Base-by-base conservation (phyloP, 2,329 filamentous ascomycete species). In the Fusarium devonianum region DNA sequence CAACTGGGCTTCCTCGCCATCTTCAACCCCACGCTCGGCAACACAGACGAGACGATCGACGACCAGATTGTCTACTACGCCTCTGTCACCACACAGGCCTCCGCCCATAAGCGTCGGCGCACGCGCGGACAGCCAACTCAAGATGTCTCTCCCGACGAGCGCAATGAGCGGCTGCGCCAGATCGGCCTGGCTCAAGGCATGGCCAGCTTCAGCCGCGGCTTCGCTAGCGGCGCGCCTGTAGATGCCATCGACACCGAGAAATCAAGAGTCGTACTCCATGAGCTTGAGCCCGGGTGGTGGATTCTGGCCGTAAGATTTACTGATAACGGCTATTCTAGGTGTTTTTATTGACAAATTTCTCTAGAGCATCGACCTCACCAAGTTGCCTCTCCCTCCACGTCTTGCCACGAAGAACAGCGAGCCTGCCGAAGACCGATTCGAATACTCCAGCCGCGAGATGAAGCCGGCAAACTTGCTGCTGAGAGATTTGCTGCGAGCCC, bases 131-230 rank as follows among this genome's bases (percentile, higher is more conserved):
- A 72, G 13, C 74, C 75, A 2, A 76, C 72, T 10, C 74, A 77
- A 22, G 68, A 69, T 41, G 57, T 80, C 19, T 78, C 78, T 2
- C 73, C 82, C 37, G 85, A 90, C 59, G 85, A 92, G 66, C 84
- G 86, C 67, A 94, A 97, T 72, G 89, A 96, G 75, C 88, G 87
- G 63, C 77, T 97, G 65, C 84, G 94, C 58, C 92, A 97, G 77
- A 92, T 99, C 69, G 94, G 94, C 26, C 84, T 99, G 56, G 94
- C 94, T 29, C 94, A 99, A 75, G 94, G 92, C 69, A 96, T 97
- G 88, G 88, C 96, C 50, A 89, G 87, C 69, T 99, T 99, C 75
- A 89, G 90, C 65, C 88, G 86, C 68, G 92, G 86, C 64, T 99
- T 99, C 72, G 89, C 92, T 2, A 81, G 84, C 53, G 90, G 87